Base-by-base conservation (phyloP, 768 basidiomycete genomes). In the Boletus patriciae region DNA sequence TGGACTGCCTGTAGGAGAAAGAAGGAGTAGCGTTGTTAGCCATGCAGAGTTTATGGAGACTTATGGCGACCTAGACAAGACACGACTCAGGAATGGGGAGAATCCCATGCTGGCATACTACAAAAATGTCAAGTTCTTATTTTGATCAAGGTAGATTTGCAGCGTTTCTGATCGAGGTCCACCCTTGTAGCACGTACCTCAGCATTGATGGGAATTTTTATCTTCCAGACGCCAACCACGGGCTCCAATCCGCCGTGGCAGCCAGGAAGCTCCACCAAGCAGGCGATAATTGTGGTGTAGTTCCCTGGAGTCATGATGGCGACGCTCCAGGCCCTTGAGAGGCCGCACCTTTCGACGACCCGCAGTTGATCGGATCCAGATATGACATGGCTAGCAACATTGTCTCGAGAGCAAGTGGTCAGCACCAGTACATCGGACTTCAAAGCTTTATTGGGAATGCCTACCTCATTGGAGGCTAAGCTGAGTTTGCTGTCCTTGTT, bases 111-210 rank as follows among this genome's bases (percentile, higher is more conserved):
- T 94, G 54, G 85, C 88, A 63, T 94, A 88, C 71, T 98, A 97
- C 71, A 83, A 88, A 73, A 97, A 97, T 75, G 94, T 94, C 58
- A 94, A 94, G 72, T 87, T 97, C 68, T 77, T 96, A 66, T 96
- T 96, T 64, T 96, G 63, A 79, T 21, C 27, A 46, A 62, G 42
- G 45, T 46, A 47, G 37, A 47, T 40, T 48, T 38, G 10, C 49
- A 43, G 19, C 40, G 27, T 16, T 46, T 44, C 42, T 44, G n/a
- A 47, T 46, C 11, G 29, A 54, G 15, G n/a, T 46, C 31, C 6
- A 46, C 21, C 15, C 36, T 46, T 37, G 18, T 23, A 21, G 25
- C 29, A 49, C 33, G 27, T 46, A 1, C 46, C 50, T 27, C 21
- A 18, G 15, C n/a, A 16, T 50, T 33, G 3, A 42, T 46, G 19